Percentiles rank a stretch among this genome's conserved stretches.
Conservation (phyloP, 108 stramenopile species). For the Cyclotella sp. region DNA sequence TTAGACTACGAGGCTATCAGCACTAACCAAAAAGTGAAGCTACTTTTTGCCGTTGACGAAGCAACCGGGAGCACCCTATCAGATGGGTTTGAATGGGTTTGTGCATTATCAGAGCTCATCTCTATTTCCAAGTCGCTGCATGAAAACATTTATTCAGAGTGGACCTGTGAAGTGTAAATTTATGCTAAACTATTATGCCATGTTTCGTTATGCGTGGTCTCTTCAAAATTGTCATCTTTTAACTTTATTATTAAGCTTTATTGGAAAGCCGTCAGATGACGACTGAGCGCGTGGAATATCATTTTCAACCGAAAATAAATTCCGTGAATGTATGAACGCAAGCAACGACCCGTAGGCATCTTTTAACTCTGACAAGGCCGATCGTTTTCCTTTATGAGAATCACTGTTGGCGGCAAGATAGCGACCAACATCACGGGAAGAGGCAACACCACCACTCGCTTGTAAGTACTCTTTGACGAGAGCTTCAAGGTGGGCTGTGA, state of each 20-base stretch:
- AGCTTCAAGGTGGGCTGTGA: slow-evolving; percentile 53
- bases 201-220: background rate
- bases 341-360: slow-evolving; percentile 47
- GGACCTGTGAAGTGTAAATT: background rate
- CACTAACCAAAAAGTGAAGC: background rate
- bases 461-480: slow-evolving; percentile 67
- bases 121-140: slow-evolving; percentile 10
- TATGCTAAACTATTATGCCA: background rate
- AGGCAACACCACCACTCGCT: slow-evolving; percentile 74
- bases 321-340: slow-evolving; percentile 24
- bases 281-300: slow-evolving; percentile 29
- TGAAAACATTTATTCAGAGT: slow-evolving; percentile 17
- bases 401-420: slow-evolving; percentile 64
- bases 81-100: slow-evolving; percentile 50
- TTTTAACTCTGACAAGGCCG: slow-evolving; percentile 59
- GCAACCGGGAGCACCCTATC: slow-evolving; percentile 33
- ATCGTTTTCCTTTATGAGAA: slow-evolving; percentile 33
- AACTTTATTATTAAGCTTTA: slow-evolving; percentile 17
- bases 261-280: slow-evolving; percentile 21
- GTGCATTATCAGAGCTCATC: slow-evolving; percentile 11
- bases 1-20: background rate
- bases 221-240: background rate
- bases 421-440: slow-evolving; percentile 77
- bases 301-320: slow-evolving; percentile 29
- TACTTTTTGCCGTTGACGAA: slow-evolving; percentile 41